Evolutionary conservation across 495 filamentous ascomycete species (phyloP), one percentile per base, ranked within the genome.

Genomic region (Tricharina praecox): DNA sequence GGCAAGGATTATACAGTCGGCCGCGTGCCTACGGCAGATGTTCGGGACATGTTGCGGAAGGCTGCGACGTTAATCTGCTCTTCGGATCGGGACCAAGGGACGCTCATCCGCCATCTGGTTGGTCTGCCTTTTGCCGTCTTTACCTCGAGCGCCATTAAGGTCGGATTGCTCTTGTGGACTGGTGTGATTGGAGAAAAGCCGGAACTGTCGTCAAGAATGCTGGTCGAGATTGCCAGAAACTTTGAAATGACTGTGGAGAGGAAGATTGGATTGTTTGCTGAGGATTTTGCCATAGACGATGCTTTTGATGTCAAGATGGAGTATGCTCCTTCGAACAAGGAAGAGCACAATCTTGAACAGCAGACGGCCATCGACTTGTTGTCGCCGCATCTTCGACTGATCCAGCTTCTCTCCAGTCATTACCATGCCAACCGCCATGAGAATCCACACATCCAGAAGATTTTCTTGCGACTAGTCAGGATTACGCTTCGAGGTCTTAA

Each of bases 121-220:
- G 72, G 73, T 38, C 83, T 96, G 51, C 92, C 92, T 1, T 99
- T 96, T 66, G 70, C 72, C 23, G 74, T 90, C 19, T 96, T 99
- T 61, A 87, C 81, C 3, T 93, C 92, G 63, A 84, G 93, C 59
- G 82, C 84, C 13, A 90, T 99, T 60, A 92, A 93, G 55, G 76
- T 94, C 7, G 92, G 92, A 15, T 79, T 96, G 24, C 93, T 87
- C 15, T 71, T 96, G 7, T 99, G 92, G 92, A 74, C 93, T 35
- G 85, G 87, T 23, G 80, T 95, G 4, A 95, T 96, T 53, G 87
- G 96, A 59, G 92, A 96, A 58, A 96, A 94, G 57, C 86, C 88
- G 13, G 71, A 70, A 38, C 75, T 93, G 65, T 83, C 94, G 59
- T 69, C 87, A 1, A 78, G 82, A 37, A 74, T 99, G 39, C 60